Percentiles rank a stretch among this genome's conserved stretches.
Evolutionary conservation across 2,329 filamentous ascomycete genomes (phyloP).

Genomic region (Sporothrix euskadiensis): DNA sequence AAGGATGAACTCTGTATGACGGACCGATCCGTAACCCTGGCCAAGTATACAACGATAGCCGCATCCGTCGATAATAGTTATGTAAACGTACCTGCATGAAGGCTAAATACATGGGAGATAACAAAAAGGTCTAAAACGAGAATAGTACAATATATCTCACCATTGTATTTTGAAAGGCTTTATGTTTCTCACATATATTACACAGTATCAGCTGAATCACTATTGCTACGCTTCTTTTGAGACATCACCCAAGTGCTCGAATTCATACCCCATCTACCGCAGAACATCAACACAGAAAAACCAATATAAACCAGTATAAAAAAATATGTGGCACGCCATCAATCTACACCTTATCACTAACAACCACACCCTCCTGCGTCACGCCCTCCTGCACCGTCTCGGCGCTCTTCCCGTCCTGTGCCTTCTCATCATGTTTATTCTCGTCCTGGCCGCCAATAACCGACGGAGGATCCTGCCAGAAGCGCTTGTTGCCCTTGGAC

Average conservation of each 20-base stretch:
- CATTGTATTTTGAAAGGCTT: neutral
- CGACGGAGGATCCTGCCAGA: conserved; percentile 55
- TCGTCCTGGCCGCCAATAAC: neutral
- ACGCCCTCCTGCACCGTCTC: neutral
- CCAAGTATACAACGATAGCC: too few relatives aligned
- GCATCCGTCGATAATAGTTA: too few relatives aligned
- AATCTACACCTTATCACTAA: conserved; percentile 4
- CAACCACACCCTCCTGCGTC: neutral
- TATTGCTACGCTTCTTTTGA: neutral
- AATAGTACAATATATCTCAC: too few relatives aligned
- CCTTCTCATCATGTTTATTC: neutral
- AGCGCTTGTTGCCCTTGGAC: conserved; percentile 67
- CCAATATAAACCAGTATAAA: too few relatives aligned
- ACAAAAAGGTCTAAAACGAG: too few relatives aligned
- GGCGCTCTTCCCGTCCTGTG: neutral
- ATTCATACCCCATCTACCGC: neutral
- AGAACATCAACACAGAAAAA: neutral
- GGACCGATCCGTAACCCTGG: too few relatives aligned
- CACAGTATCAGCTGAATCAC: neutral
- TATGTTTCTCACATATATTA: neutral
- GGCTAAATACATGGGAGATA: too few relatives aligned
- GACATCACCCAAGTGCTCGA: neutral
- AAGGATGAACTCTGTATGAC: too few relatives aligned
- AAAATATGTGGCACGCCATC: neutral
- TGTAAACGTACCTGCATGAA: too few relatives aligned